Conservation (phyloP, 2,329 filamentous ascomycete species). For the Trichoderma atrobrunneum region DNA sequence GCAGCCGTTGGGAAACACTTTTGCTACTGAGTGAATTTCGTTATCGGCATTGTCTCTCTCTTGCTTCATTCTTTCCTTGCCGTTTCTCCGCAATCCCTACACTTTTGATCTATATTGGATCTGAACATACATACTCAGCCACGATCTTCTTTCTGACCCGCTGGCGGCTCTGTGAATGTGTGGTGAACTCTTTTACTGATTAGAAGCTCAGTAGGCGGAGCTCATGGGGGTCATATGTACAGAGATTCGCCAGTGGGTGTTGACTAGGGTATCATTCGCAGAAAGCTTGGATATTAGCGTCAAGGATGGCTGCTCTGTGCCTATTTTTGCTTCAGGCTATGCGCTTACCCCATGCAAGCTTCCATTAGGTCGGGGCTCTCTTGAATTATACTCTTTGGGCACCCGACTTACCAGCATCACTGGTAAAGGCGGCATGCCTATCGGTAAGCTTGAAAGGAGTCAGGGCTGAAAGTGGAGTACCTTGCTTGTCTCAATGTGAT, state of each 20-base stretch:
- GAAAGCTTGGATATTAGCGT: background rate
- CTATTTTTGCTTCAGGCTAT: conserved; percentile 15
- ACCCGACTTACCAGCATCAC: background rate
- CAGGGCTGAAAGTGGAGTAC: background rate
- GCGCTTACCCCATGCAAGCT: background rate
- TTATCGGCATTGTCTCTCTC: background rate
- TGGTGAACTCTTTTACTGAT: background rate
- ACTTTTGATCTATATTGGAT: background rate
- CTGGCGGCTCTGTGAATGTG: background rate
- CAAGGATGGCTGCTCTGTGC: background rate
- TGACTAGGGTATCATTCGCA: background rate
- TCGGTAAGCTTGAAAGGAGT: background rate
- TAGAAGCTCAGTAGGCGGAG: background rate
- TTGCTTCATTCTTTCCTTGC: background rate
- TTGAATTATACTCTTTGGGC: background rate
- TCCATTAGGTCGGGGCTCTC: background rate
- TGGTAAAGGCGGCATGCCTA: background rate
- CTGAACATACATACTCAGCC: background rate
- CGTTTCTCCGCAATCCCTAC: background rate
- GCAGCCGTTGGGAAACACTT: background rate
- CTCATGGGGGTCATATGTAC: background rate
- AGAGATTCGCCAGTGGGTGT: background rate
- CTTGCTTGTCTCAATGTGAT: background rate
- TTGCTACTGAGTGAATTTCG: background rate
- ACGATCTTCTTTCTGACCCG: background rate